A percentile compares a stretch with the other conserved stretches of the same genome.
These are phyloP conservation scores for Sphenostylis stenocarpa DNA, from an alignment of 306 rosid species.

Conservation along the genomic window DNA sequence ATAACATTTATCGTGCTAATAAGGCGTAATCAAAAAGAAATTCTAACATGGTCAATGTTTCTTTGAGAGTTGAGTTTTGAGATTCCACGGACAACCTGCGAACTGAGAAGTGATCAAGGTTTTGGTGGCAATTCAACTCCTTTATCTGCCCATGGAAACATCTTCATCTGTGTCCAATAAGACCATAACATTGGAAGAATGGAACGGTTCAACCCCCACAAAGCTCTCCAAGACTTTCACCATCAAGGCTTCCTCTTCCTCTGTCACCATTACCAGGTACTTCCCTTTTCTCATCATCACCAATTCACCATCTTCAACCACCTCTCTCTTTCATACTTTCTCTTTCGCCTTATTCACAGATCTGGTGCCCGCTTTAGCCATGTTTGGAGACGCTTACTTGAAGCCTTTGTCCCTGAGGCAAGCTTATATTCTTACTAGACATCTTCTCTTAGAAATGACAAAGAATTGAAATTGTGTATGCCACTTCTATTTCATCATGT, in stretches of 20 bases:
- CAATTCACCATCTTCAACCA: not conserved
- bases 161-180: conserved; percentile 29
- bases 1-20: no score
- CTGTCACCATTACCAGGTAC: conserved; percentile 62
- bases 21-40: no score
- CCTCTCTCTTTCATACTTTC: not conserved
- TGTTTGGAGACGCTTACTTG: conserved; percentile 72
- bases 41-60: not conserved
- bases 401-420: conserved; percentile 97
- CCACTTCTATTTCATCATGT: not conserved
- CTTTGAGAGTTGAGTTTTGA: not conserved
- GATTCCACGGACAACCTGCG: conserved; percentile 1
- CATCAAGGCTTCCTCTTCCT: conserved; percentile 63
- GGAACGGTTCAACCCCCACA: conserved; percentile 78
- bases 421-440: conserved; percentile 24
- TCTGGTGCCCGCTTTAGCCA: conserved; percentile 67
- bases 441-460: not conserved
- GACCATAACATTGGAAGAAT: conserved; percentile 63
- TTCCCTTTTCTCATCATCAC: not conserved
- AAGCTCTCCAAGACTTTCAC: conserved; percentile 86
- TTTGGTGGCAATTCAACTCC: not conserved
- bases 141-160: conserved; percentile 42
- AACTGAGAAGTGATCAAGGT: not conserved
- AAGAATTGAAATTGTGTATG: not conserved
- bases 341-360: conserved; percentile 36